phyloP scores from a whole-genome alignment of 2,329 filamentous ascomycete species.

The Lasiodiplodia hormozganensis region DNA sequence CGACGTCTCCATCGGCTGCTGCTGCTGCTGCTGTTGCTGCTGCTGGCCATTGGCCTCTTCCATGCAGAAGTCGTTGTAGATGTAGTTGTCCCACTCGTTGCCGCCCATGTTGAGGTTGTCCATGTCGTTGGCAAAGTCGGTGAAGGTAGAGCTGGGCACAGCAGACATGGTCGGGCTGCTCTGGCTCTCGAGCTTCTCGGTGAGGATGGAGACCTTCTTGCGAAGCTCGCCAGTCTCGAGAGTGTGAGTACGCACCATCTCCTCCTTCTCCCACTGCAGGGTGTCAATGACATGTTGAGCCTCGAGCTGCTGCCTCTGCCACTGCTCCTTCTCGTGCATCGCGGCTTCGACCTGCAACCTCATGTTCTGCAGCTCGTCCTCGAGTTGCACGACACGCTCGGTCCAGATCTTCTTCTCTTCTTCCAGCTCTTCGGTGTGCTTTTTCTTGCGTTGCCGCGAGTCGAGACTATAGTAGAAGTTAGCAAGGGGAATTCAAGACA shows the following conservation, averaged over 20 bases:
- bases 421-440: conserved; percentile 94
- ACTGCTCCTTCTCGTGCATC: conserved; percentile 66
- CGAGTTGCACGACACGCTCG: conserved; percentile 75
- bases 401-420: conserved; percentile 95
- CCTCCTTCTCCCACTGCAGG: conserved; percentile 86
- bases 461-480: conserved; percentile 71
- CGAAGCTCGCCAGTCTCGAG: conserved; percentile 89
- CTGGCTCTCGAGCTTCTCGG: conserved; percentile 72
- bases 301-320: conserved; percentile 75
- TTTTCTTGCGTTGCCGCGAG: conserved; percentile 96
- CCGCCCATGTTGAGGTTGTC: conserved; percentile 82
- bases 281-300: conserved; percentile 77
- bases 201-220: conserved; percentile 88
- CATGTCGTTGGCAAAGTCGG: conserved; percentile 79
- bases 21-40: conserved; percentile 33
- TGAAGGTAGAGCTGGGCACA: conserved; percentile 67
- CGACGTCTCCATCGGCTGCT: conserved; percentile 47
- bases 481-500: conserved; percentile 41
- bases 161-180: conserved; percentile 54
- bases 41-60: conserved; percentile 57
- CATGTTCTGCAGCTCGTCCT: conserved; percentile 76
- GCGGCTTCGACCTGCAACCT: conserved; percentile 64
- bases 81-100: conserved; percentile 79
- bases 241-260: conserved; percentile 86
- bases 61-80: conserved; percentile 74